Conservation (phyloP, 164 flowering plant genomes). For the grape (Vitis vinifera) region DNA sequence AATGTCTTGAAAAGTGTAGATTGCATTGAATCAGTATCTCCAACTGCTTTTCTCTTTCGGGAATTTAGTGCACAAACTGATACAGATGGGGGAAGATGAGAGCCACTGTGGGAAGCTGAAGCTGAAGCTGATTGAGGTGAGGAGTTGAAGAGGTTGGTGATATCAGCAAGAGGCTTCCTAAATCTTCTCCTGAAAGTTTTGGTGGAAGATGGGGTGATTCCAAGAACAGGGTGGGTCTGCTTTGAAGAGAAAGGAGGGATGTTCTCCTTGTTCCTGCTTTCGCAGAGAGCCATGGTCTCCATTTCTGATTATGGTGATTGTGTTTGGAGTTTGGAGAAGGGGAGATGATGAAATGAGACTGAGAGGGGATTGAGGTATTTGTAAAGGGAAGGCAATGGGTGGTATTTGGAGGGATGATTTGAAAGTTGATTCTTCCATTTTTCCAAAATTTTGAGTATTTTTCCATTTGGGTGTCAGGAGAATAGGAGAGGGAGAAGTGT, state of each 20-base stretch:
- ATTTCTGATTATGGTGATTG: neutral
- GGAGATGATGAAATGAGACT: conserved; percentile 2
- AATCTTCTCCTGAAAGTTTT: conserved; percentile 10
- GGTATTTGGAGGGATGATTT: too few species aligned
- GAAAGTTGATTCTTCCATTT: too few species aligned
- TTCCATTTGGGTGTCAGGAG: too few species aligned
- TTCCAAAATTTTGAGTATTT: too few species aligned
- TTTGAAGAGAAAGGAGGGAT: conserved; percentile 5
- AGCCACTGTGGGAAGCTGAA: neutral
- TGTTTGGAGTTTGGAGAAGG: too few species aligned
- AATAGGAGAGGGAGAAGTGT: too few species aligned
- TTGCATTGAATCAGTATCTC: conserved; percentile 1
- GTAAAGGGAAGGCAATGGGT: neutral
- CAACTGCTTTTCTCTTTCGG: conserved; percentile 14
- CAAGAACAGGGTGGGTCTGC: neutral
- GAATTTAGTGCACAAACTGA: neutral
- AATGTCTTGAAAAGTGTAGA: conserved; percentile 3
- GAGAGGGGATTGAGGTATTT: neutral
- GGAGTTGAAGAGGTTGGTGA: conserved; percentile 12
- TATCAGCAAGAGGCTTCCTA: conserved; percentile 26
- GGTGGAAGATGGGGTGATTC: neutral
- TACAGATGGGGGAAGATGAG: neutral
- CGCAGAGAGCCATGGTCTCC: neutral
- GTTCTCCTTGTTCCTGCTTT: conserved; percentile 13
- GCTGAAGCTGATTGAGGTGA: neutral